These are phyloP conservation scores for Pseudotulostoma volvatum DNA, from an alignment of 495 filamentous ascomycete species.

Conservation along the genomic window DNA sequence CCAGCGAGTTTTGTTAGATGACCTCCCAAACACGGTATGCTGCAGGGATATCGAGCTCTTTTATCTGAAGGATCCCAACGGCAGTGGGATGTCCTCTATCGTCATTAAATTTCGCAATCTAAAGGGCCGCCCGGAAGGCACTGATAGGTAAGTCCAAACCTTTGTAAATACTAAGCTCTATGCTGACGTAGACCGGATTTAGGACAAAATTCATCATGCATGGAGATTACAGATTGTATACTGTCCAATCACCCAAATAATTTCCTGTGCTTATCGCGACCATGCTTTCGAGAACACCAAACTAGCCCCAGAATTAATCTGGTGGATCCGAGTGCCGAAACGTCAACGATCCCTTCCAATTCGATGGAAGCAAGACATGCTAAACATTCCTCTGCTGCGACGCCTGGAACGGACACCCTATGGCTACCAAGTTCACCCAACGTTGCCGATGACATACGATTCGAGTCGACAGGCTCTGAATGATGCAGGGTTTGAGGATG, in stretches of 20 bases:
- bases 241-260: slow-evolving; percentile 16
- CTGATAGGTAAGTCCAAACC: neutral
- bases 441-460: slow-evolving; percentile 9
- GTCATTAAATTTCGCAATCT: slow-evolving; percentile 3
- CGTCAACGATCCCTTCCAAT: slow-evolving; percentile 10
- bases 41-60: slow-evolving; percentile 2
- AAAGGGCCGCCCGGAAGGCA: slow-evolving; percentile 2
- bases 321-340: slow-evolving; percentile 14
- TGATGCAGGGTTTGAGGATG: slow-evolving; percentile 11
- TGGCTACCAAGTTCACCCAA: slow-evolving; percentile 13
- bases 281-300: slow-evolving; percentile 12
- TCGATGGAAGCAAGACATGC: slow-evolving; percentile 12
- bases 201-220: slow-evolving; percentile 22
- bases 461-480: neutral
- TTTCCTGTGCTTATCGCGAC: slow-evolving; percentile 16
- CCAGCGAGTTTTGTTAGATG: neutral
- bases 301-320: slow-evolving; percentile 16
- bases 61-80: slow-evolving; percentile 1
- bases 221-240: slow-evolving; percentile 17
- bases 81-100: neutral
- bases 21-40: slow-evolving; percentile 1
- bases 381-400: slow-evolving; percentile 13
- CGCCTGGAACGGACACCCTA: slow-evolving; percentile 9
- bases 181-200: neutral
- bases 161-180: neutral